Base-by-base conservation (phyloP, 345 rosid genomes). In the Sonneratia caseolaris region DNA sequence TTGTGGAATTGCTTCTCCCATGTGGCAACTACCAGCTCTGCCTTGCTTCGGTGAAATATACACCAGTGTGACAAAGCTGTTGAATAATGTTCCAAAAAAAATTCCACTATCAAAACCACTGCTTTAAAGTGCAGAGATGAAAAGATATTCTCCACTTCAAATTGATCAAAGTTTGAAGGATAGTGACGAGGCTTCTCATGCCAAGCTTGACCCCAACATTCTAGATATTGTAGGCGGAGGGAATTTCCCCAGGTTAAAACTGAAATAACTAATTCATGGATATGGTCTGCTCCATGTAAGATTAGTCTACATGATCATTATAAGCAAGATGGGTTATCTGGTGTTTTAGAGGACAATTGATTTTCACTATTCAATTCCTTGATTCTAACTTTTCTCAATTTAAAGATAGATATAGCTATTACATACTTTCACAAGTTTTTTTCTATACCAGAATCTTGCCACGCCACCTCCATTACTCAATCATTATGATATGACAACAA, bases 1-100 rank as follows among this genome's bases (percentile, higher is more conserved):
- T 76, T 79, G 78, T 81, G 94, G 80, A 95, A 92, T 82, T 95
- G 98, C 76, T 92, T 90, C 68, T 86, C 90, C 99, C 99, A 95
- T 86, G 98, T 95, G 37, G 85, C 66, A 21, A 92, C 98, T 43
- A 92, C 96, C 69, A 77, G 79, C 61, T 90, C 96, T 1, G 98
- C 96, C 82, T 92, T 92, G 74, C 83, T 83, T 64, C 83, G 96
- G 76, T 95, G 96, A 78, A 90, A 90, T 79, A 92, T 92, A 88
- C 99, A 95, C 92, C 92, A 92, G 77, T 89, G 99, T 2, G 99
- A 95, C 80, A 92, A 59, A 69, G 99, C 99, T 94, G 72, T 64
- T 13, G 42, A 73, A 73, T 53, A n/a, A 40, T 42, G 48, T 40
- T 10, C 37, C 69, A 45, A 10, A 27, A 53, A 55, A 15, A 14